These are phyloP conservation scores for Phytopythium helicoides DNA, from an alignment of 352 stramenopile species.

Conservation along the genomic window DNA sequence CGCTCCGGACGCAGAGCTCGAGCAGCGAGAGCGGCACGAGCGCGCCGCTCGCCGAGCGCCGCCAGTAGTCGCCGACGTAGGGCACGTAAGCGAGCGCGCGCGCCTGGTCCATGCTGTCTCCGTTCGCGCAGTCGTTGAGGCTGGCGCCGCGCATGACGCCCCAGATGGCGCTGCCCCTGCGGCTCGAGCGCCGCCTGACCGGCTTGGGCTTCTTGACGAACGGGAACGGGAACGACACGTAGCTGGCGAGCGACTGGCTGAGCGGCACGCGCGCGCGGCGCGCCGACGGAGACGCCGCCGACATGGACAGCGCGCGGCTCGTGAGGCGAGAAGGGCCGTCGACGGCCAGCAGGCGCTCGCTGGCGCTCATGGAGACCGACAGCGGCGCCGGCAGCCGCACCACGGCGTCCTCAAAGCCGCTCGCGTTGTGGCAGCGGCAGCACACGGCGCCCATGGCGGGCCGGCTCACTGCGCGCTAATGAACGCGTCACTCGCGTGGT, in stretches of 20 bases:
- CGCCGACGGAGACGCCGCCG: constrained; percentile 5
- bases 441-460: constrained; percentile 62
- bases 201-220: constrained; percentile 43
- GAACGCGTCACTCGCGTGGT: no score
- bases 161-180: neutral
- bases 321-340: constrained; percentile 1
- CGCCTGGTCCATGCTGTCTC: neutral
- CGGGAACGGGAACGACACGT: constrained; percentile 77
- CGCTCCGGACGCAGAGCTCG: constrained; percentile 49
- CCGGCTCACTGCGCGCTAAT: no score
- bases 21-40: constrained; percentile 52
- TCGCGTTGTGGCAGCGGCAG: constrained; percentile 61
- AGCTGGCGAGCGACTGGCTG: constrained; percentile 65
- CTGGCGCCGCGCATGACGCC: neutral
- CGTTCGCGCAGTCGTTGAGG: neutral
- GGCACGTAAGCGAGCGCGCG: constrained; percentile 2
- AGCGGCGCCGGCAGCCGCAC: constrained; percentile 33
- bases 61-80: constrained; percentile 56
- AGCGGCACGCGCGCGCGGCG: constrained; percentile 18
- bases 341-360: constrained; percentile 10
- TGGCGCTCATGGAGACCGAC: constrained; percentile 23
- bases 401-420: constrained; percentile 51
- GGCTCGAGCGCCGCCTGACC: neutral
- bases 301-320: constrained; percentile 5
- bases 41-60: constrained; percentile 29